A percentile compares a stretch with the other conserved stretches of the same genome.
Conservation (phyloP, 305 asterid species). For the Plantago coronopus region DNA sequence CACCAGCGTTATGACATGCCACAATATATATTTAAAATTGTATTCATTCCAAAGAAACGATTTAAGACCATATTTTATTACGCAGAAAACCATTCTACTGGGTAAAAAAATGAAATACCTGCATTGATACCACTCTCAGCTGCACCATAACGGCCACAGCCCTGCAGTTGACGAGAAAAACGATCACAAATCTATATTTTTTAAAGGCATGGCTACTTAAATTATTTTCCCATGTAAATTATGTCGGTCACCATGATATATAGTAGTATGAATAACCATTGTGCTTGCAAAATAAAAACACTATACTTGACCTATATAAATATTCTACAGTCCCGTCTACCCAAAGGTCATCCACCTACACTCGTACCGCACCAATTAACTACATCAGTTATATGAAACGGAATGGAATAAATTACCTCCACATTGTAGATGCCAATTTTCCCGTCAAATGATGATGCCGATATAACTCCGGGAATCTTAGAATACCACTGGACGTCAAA, state of each 20-base stretch:
- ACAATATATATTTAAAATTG: no score
- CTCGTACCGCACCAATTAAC: not conserved
- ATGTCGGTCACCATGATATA: not conserved
- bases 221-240: not conserved
- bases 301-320: no score
- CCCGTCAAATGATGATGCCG: slow-evolving; percentile 98
- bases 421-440: slow-evolving; percentile 90
- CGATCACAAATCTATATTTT: slow-evolving; percentile 4
- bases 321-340: not conserved
- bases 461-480: slow-evolving; percentile 91
- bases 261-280: no score
- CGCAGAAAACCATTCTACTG: slow-evolving; percentile 16
- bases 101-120: slow-evolving; percentile 43
- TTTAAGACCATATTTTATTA: no score
- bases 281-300: no score
- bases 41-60: no score
- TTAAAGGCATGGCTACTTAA: not conserved
- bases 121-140: slow-evolving; percentile 59
- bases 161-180: slow-evolving; percentile 43
- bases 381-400: slow-evolving; percentile 11
- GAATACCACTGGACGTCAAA: slow-evolving; percentile 98
- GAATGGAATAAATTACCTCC: slow-evolving; percentile 52
- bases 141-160: slow-evolving; percentile 67
- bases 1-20: no score
- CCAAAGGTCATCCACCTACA: not conserved